Base-by-base conservation (phyloP, 2,329 filamentous ascomycete genomes). In the Neonectria faginata region DNA sequence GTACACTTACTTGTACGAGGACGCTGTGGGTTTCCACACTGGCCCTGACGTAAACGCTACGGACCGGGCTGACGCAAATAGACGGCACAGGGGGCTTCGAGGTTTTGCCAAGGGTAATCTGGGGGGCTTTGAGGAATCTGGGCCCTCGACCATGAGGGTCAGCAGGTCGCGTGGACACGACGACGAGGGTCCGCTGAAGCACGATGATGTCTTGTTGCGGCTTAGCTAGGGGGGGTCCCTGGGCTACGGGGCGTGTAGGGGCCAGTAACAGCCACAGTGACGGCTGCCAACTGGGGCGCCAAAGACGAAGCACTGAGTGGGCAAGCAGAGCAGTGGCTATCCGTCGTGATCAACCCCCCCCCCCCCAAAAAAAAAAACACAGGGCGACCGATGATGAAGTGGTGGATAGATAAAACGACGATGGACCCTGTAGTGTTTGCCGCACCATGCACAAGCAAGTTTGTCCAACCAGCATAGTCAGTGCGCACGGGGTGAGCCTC, bases 141-240 rank as follows among this genome's bases (percentile, higher is more conserved):
- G 69, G 56, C 67, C 62, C 60, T 59, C 55, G 42, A 57, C 36
- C 42, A n/a, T 44, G 53, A 57, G 60, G 55, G 60, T 63, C 51
- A 44, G 64, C 60, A 65, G 50, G 71, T 71, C 71, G 71, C 70
- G 71, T 74, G 71, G 65, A 70, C 71, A 68, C 55, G 52, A 59
- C 29, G 53, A 65, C 64, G 63, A 66, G 70, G 71, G 65, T 63
- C 36, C 55, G 57, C 29, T 45, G 48, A 66, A 70, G 65, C 62
- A 73, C 55, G 61, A 67, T 71, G 70, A 74, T 73, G 68, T 59
- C 63, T 67, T 72, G 68, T 29, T 51, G 44, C 59, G 31, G 44
- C 36, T 62, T 33, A 27, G 39, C 53, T 53, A 51, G 57, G 57
- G 52, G 36, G 20, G 25, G 25, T 25, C 25, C 16, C 42, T 50